Evolutionary conservation across 1,139 yeast species (phyloP), one percentile per base, ranked within the genome.

Genomic region (Arxiozyma heterogenica): DNA sequence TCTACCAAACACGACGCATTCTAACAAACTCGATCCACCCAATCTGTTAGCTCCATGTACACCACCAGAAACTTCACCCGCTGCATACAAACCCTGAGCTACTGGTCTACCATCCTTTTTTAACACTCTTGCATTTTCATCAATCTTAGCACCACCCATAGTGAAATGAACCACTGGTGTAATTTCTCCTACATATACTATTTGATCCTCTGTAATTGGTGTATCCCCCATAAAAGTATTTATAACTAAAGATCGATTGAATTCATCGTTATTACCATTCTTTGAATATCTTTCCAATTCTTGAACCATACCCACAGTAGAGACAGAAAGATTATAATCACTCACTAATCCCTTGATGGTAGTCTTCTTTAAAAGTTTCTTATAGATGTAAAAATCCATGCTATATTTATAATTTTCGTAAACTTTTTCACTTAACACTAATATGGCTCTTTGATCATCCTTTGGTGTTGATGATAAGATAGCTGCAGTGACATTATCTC

Each of bases 81-180:
- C 86, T 1, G 93, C 93, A 66, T 74, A 86, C 43, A 84, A 70
- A 1, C 89, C 91, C 34, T 71, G 72, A 58, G 84, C 79, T 1
- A 81, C 75, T 12, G 62, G 59, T 7, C 64, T 63, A 11, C 72
- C 71, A 18, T 69, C 64, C 25, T 71, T 69, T 51, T 74, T 71
- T 49, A 84, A 59, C 1, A 85, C 87, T 61, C 82, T 78, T 0
- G 86, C 73, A 53, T 75, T 70, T 51, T 75, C 78, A 64, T 84
- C 81, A 63, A 85, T 83, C 64, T 80, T 80, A 25, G 84, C 83
- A 44, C 95, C 95, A 34, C 95, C 95, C 90, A 86, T 84, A 6
- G 95, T 86, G 71, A 86, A 87, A 66, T 87, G 95, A 44, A 87
- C 79, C 1, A 86, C 94, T 44, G 94, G 81, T 3, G 93, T 84